These are phyloP conservation scores for Lepiota subincarnata DNA, from an alignment of 768 basidiomycete species.

Conservation along the genomic window DNA sequence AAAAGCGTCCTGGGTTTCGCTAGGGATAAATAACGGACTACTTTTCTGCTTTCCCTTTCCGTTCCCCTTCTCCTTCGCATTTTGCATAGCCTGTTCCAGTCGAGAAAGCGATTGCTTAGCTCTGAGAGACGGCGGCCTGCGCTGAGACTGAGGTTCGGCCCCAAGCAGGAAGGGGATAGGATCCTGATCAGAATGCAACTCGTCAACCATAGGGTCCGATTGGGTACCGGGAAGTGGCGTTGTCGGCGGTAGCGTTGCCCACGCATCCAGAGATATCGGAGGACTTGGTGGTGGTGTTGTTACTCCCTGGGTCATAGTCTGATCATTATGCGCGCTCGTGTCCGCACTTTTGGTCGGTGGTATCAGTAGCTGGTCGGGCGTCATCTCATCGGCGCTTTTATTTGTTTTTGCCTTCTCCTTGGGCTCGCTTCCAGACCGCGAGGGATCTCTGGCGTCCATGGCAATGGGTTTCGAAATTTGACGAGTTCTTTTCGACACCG, in stretches of 20 bases:
- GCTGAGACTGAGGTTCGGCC: slow-evolving; percentile 1
- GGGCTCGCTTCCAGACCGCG: neutral
- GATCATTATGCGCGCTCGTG: neutral
- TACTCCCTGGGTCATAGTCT: neutral
- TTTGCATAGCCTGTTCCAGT: neutral
- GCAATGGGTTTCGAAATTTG: neutral
- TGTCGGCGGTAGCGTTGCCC: slow-evolving; percentile 14
- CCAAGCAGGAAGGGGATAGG: slow-evolving; percentile 6
- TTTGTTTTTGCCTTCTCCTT: neutral
- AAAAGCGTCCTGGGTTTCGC: slow-evolving; percentile 49
- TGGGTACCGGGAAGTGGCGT: slow-evolving; percentile 6
- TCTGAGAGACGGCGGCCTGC: neutral
- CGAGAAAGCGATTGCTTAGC: neutral
- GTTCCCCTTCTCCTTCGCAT: neutral
- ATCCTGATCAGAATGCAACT: slow-evolving; percentile 23
- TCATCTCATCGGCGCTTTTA: neutral
- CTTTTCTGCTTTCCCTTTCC: neutral
- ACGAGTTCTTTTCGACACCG: neutral
- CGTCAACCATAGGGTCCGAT: slow-evolving; percentile 24
- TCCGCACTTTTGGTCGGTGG: neutral
- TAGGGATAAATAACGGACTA: slow-evolving; percentile 45
- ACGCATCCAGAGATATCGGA: slow-evolving; percentile 9
- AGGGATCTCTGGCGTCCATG: neutral
- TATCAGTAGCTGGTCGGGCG: neutral
- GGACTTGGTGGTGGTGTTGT: slow-evolving; percentile 3